Evolutionary conservation across 2,329 filamentous ascomycete genomes (phyloP).

Genomic region (Paecilomyces sp.): DNA sequence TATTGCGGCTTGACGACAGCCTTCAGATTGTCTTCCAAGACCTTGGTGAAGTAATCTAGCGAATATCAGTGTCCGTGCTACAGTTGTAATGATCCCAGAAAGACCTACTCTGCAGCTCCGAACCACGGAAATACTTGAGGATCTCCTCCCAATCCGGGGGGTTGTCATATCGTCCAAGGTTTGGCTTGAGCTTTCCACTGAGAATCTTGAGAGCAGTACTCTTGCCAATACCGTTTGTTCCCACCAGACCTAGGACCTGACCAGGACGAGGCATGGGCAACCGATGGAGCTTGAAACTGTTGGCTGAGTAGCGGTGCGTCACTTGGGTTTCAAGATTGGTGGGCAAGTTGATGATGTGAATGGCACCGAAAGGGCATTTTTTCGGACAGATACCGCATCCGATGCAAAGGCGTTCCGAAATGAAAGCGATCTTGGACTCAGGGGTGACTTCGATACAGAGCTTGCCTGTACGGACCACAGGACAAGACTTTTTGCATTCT

Average conservation of each 20-base stretch:
- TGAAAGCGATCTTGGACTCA: constrained; percentile 91
- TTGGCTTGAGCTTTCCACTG: constrained; percentile 96
- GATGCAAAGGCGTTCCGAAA: constrained; percentile 92
- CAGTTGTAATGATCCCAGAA: background rate
- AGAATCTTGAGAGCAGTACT: constrained; percentile 99
- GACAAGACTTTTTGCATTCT: constrained; percentile 98
- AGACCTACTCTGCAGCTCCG: constrained; percentile 82
- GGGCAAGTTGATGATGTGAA: constrained; percentile 99
- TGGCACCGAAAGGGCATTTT: constrained; percentile 97
- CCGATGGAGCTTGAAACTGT: constrained; percentile 98
- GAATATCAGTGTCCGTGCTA: constrained; percentile 10
- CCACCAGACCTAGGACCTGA: constrained; percentile 91
- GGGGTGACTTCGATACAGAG: constrained; percentile 90
- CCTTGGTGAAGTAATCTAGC: constrained; percentile 94
- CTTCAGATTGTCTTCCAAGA: constrained; percentile 93
- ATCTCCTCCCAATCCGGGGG: constrained; percentile 99
- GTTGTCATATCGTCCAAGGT: constrained; percentile 89
- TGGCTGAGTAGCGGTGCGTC: constrained; percentile 96
- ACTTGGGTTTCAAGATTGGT: constrained; percentile 98
- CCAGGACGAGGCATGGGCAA: constrained; percentile 92
- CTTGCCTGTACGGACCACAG: constrained; percentile 94
- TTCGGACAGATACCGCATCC: constrained; percentile 99
- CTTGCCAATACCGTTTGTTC: constrained; percentile 99
- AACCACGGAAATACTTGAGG: constrained; percentile 95
- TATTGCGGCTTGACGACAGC: constrained; percentile 99